Evolutionary conservation across 2,329 filamentous ascomycete genomes (phyloP), one percentile per base, ranked within the genome.

Genomic region (Xylaria digitata): DNA sequence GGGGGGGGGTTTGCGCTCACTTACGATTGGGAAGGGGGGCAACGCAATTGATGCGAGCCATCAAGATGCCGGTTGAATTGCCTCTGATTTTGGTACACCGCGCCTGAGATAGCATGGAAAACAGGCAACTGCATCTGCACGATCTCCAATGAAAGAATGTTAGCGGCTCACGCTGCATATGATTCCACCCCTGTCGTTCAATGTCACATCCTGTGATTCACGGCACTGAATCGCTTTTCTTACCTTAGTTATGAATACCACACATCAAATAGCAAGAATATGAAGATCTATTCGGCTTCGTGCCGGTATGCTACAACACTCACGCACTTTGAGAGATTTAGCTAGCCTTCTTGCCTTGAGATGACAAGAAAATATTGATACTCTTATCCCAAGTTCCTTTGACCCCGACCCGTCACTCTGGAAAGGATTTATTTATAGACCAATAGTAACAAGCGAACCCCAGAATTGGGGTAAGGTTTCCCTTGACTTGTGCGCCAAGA

Each of bases 391-490:
- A 40, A 11, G 11, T 13, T 26, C 48, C 43, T 23, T 34, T 30
- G 57, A 61, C 67, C 64, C 61, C 50, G 58, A 69, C 67, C 67
- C 64, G 65, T 49, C 50, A 48, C 42, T 67, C 61, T 67, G 64
- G 67, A 52, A 68, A 67, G 48, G 34, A 26, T 15, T 23, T 54
- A 42, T 13, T 26, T 13, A 60, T 43, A 49, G 57, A 61, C 57
- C 43, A 67, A 65, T 63, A n/a, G 54, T 54, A 34, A 65, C 57
- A 67, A 69, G 67, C 65, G 61, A 69, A 67, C 67, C 52, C 58
- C 54, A 13, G 61, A 37, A 42, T 62, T 59, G 57, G 58, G 61
- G 59, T 57, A 62, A 61, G 52, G 52, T 53, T 40, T 26, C 61
- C 55, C 58, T 61, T 32, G 40, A 60, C n/a, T 63, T 40, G 13